Evolutionary conservation across 2,329 filamentous ascomycete genomes (phyloP), one percentile per base, ranked within the genome.

Genomic region (Fusarium sp.): DNA sequence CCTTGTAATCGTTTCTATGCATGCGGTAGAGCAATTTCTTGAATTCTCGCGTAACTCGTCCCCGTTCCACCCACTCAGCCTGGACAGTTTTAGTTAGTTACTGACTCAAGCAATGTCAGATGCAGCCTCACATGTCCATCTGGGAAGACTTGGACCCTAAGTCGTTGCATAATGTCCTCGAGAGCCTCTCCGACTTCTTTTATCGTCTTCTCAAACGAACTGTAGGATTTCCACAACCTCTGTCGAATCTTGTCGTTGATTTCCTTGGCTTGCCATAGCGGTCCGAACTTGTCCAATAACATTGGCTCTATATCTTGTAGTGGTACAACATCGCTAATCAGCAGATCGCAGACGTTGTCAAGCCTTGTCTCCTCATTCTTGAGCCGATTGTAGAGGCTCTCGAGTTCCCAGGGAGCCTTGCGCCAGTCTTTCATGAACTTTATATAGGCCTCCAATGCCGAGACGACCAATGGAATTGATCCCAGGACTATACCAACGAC

Each of bases 311-410:
- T 71, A 8, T 75, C 42, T 7, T 43, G n/a, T 0, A 57, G 63
- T 0, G 73, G 57, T 0, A 77, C 74, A 0, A 77, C 61, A 2
- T 74, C 75, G 1, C 52, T 56, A 4, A 80, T 70, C 0, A 80
- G 71, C 11, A 74, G 74, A 20, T 78, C 67, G 34, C 71, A 79
- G 8, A 77, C 73, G 42, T 80, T 78, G 6, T 73, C 60, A 0
- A 79, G 40, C 14, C 74, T 78, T 5, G 63, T 61, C 2, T 63
- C 43, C 33, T 80, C 78, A 0, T 71, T 78, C 6, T 63, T 50
- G 5, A 80, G 60, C 1, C 63, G 66, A 0, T 57, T 54, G 6
- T 72, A 66, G 3, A 79, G 69, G 13, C 48, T 73, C 4, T 54
- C 63, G 7, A 76, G 51, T 17, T 78, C 76, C 1, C 66, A 63